Base-by-base conservation (phyloP, 176 grass and related monocot species). In the Oropetium thomaeum region DNA sequence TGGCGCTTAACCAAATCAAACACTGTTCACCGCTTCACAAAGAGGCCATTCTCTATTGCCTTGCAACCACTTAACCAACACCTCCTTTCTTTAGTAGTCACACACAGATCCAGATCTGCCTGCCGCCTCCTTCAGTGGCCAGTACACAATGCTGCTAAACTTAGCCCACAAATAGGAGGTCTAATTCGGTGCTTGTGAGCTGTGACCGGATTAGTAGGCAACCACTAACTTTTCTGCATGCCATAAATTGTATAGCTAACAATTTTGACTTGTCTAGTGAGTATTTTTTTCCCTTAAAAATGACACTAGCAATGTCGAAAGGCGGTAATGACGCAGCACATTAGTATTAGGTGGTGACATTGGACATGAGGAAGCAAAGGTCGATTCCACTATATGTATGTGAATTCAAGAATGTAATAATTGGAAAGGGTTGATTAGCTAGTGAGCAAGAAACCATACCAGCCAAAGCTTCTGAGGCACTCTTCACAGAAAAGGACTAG, bases 31-130 rank as follows among this genome's bases (percentile, higher is more conserved):
- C 57, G 58, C 65, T 76, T 33, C 29, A 82, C 65, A 39, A 60
- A 57, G 62, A 31, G 65, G 72, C 7, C 84, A 49, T 59, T 70
- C 39, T 63, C 28, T 65, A 16, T 26, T 78, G 49, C 67, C 61
- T 51, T 73, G 66, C 14, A 82, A 82, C 79, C 58, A 82, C 71
- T 44, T 51, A 78, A 78, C 69, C 39, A 42, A 78, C 51, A 61
- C 20, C 67, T 87, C 20, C 67, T 87, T 73, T 87, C 59, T 73
- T 72, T 67, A 82, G 66, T 79, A 58, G 23, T 62, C 43, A 81
- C 19, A 38, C 41, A 47, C 72, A 64, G 66, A 82, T 87, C 85
- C 73, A 78, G 79, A 87, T 77, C 79, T 77, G 16, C 25, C 70
- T 87, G 59, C 67, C 73, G 28, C 19, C 62, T 87, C 49, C 73